Evolutionary conservation across 2,329 filamentous ascomycete genomes (phyloP), one percentile per base, ranked within the genome.

Genomic region (Alternaria gansuensis): DNA sequence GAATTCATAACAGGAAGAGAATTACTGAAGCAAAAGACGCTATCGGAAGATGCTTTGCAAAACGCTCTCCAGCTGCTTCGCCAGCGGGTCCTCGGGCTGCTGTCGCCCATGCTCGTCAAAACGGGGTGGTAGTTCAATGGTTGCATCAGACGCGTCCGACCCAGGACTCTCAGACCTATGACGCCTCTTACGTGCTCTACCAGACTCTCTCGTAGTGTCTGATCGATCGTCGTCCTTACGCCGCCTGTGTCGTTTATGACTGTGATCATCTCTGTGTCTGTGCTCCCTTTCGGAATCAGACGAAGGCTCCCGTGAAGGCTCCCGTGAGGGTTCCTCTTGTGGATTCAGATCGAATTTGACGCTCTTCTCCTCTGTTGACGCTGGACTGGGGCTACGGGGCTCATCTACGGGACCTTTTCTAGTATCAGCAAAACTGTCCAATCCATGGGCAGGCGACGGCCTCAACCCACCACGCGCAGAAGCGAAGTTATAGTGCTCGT

Each of bases 281-380:
- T 52, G 49, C 4, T 60, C 50, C 4, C 49, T 36, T 43, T 48
- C 44, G 21, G 44, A 48, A 21, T 66, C 59, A 29, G 65, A 64
- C 13, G 63, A 64, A 46, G 56, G 41, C 33, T 68, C 60, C 2
- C 60, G 60, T 9, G 63, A 63, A 39, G 58, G 45, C 28, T 66
- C 57, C 3, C 62, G 61, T 21, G 66, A 62, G 17, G 70, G 64
- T 17, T 66, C 64, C 51, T 73, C 73, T 36, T 71, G 67, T 28
- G 73, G 71, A 13, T 70, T 71, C 46, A 78, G 64, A 59, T 78
- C 70, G 52, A 79, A 79, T 49, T 78, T 70, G n/a, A 79, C 77
- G n/a, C 65, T 72, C 59, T 77, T 77, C 48, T 69, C 66, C 46
- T 54, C 55, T 49, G 40, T 66, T 31, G 26, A 70, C 60, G 63